Evolutionary conservation across 352 stramenopile species (phyloP), one percentile per base, ranked within the genome.

Genomic region (Phytopythium delawarense): DNA sequence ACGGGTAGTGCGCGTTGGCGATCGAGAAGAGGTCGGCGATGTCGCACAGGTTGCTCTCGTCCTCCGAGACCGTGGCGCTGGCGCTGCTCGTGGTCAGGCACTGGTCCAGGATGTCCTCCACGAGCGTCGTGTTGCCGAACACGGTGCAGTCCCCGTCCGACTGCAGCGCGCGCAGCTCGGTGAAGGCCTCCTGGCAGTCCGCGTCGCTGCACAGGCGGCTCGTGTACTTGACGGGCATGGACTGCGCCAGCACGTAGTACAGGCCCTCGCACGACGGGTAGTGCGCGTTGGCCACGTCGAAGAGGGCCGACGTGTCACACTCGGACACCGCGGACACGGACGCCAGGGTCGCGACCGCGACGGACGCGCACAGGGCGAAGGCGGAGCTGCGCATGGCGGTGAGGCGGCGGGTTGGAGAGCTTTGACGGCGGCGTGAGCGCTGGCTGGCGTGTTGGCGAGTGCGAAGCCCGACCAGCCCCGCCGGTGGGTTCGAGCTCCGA

Each of bases 231-330:
- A 70, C 67, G 2, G 67, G 59, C 53, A 70, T 42, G 30, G 67
- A 74, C 53, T 67, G 59, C 28, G 63, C 59, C 49, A 74, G 56
- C 18, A 74, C 58, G 52, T 74, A 67, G 63, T 74, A 70, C 4
- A 74, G 59, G 21, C 66, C 67, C 21, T 58, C 23, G 35, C 67
- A 73, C 28, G 39, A 49, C 20, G 59, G 48, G 34, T 70, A 73
- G 32, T 61, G 54, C 37, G 61, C 37, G 59, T 70, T 68, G 50
- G 67, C 67, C 51, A 74, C 63, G 50, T 70, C 45, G 55, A 74
- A 70, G 30, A 74, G 63, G 25, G 59, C 49, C 15, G 49, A 58
- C 25, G 66, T 67, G 48, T 74, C 46, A 59, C 67, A 74, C 32
- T 49, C 50, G 28, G 62, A 39, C 34, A 39, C 46, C 6, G 63